phyloP scores from a whole-genome alignment of 805 yeast genomes.

The Priceomyces melissophilus region DNA sequence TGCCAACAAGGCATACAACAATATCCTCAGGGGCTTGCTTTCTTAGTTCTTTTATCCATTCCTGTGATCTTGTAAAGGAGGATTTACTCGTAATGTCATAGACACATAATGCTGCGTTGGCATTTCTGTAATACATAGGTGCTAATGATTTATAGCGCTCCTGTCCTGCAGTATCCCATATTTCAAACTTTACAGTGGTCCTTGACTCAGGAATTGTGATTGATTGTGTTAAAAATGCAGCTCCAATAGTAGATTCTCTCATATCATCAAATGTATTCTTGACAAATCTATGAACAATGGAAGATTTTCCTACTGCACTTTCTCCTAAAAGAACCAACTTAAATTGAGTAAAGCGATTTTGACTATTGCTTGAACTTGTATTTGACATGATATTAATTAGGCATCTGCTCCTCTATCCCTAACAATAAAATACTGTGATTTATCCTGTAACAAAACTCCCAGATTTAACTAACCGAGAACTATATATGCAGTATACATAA shows the following conservation, averaged over 20 bases:
- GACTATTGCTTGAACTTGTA: constrained; percentile 1
- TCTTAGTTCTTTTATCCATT: constrained; percentile 77
- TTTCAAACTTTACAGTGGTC: constrained; percentile 61
- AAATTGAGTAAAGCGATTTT: constrained; percentile 35
- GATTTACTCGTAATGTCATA: constrained; percentile 69
- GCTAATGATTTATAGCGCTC: constrained; percentile 43
- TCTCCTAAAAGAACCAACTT: constrained; percentile 77
- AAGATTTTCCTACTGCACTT: constrained; percentile 78
- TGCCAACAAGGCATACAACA: constrained; percentile 82
- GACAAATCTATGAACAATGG: constrained; percentile 58
- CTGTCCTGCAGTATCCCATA: constrained; percentile 97
- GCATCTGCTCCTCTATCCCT: background rate
- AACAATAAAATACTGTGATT: no score
- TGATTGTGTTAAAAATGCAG: constrained; percentile 74
- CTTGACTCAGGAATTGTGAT: constrained; percentile 51
- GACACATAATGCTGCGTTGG: constrained; percentile 74
- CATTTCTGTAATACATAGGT: constrained; percentile 45
- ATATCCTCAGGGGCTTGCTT: constrained; percentile 74
- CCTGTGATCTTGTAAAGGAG: constrained; percentile 67
- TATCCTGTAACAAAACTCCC: no score
- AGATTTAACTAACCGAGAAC: no score
- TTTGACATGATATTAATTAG: constrained; percentile 4
- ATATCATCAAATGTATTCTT: constrained; percentile 70
- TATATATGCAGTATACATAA: no score
- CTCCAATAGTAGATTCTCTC: constrained; percentile 81